A percentile compares a stretch with the other conserved stretches of the same genome.
Evolutionary conservation across 2,329 filamentous ascomycete species (phyloP).

Genomic region (Talaromyces amestolkiae): DNA sequence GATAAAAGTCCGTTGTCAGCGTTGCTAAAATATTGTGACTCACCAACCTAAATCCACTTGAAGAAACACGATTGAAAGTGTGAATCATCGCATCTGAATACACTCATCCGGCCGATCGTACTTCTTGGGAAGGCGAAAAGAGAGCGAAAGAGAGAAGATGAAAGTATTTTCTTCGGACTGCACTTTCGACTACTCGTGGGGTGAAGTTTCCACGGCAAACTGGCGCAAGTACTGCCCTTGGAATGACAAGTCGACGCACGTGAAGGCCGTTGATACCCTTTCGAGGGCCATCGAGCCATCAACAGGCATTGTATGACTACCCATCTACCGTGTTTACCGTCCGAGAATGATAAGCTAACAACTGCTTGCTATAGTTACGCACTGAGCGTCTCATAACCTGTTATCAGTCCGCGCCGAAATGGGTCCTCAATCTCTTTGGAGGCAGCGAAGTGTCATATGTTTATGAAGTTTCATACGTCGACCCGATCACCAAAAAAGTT

Average conservation of each 20-base stretch:
- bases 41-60: background rate
- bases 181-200: conserved; percentile 97
- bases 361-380: conserved; percentile 53
- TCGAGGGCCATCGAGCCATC: conserved; percentile 64
- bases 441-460: conserved; percentile 79
- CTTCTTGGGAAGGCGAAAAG: background rate
- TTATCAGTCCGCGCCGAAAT: conserved; percentile 48
- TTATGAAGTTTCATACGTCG: conserved; percentile 94
- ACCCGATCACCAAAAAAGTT: conserved; percentile 76
- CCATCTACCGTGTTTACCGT: background rate
- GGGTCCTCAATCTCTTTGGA: conserved; percentile 73
- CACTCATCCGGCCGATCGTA: background rate
- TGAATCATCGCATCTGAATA: background rate
- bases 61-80: background rate
- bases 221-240: conserved; percentile 99
- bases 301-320: conserved; percentile 63
- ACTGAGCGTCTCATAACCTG: conserved; percentile 65
- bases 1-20: background rate
- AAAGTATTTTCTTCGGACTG: conserved; percentile 90
- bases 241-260: conserved; percentile 98
- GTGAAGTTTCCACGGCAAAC: conserved; percentile 94
- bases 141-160: conserved; percentile 59
- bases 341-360: background rate
- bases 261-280: conserved; percentile 91
- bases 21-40: background rate